Evolutionary conservation across 176 grass and related monocot genomes (phyloP).

Genomic region (Lolium perenne): DNA sequence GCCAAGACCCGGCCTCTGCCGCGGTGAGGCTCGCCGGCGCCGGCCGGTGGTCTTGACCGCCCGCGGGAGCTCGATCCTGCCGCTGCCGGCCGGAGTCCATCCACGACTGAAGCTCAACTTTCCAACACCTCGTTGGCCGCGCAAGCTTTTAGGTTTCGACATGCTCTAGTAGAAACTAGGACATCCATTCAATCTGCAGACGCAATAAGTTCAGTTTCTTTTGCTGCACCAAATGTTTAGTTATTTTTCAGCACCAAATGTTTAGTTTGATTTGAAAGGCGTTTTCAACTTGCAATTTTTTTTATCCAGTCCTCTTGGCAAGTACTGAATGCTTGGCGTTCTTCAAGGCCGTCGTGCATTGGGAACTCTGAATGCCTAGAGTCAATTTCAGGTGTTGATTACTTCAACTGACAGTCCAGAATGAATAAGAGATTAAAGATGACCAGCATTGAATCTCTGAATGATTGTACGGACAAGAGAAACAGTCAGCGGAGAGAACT

Average conservation of each 20-base stretch:
- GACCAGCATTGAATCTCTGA: background rate
- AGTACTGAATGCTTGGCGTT: background rate
- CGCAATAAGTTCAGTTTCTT: background rate
- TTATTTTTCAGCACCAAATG: background rate
- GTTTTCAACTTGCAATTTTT: background rate
- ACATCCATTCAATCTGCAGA: background rate
- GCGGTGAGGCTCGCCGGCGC: slow-evolving; percentile 19
- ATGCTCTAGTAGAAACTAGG: background rate
- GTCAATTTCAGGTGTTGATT: too few relatives aligned
- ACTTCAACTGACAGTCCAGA: too few relatives aligned
- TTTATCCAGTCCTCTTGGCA: background rate
- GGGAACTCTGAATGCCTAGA: background rate
- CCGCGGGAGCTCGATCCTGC: too few relatives aligned
- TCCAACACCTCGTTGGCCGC: background rate
- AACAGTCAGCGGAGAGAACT: background rate
- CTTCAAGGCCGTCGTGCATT: background rate
- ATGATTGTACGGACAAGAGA: background rate
- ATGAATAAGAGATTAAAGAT: background rate
- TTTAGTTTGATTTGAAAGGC: background rate
- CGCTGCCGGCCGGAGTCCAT: background rate
- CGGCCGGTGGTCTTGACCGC: background rate
- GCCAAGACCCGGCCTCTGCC: slow-evolving; percentile 45
- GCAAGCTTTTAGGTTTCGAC: background rate
- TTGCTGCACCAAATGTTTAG: background rate
- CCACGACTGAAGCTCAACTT: background rate